phyloP scores from a whole-genome alignment of 73 alveolate genomes.

The Stentor roeselii region DNA sequence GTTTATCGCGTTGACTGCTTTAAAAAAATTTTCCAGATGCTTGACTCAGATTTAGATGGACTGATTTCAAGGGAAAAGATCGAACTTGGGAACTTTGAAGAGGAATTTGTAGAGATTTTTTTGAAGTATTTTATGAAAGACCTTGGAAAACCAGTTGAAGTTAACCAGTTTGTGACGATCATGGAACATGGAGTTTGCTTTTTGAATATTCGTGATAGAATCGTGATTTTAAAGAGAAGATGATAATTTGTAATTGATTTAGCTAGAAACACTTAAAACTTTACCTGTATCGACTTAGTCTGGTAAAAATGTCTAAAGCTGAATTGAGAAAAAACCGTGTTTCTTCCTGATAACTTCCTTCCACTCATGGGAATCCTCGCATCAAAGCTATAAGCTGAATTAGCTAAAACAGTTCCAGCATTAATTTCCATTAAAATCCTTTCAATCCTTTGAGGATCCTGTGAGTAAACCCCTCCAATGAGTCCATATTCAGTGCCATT shows the following conservation, averaged over 20 bases:
- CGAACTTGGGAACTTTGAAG: background rate
- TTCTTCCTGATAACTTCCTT: background rate
- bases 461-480: background rate
- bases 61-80: background rate
- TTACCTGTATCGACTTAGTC: background rate
- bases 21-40: too few relatives aligned
- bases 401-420: background rate
- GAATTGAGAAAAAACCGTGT: background rate
- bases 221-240: background rate
- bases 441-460: background rate
- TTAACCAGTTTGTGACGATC: too few relatives aligned
- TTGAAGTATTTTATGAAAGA: background rate
- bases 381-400: background rate
- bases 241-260: background rate
- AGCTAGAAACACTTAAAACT: too few relatives aligned
- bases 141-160: background rate
- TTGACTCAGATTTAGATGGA: background rate
- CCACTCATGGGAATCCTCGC: slow-evolving; percentile 14
- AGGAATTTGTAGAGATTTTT: too few relatives aligned
- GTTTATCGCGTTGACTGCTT: background rate
- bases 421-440: background rate
- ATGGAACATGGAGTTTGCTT: background rate
- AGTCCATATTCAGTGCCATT: background rate
- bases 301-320: background rate
- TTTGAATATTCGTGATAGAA: background rate